These are phyloP conservation scores for Lactarius akahatsu DNA, from an alignment of 768 basidiomycete genomes.

Conservation along the genomic window DNA sequence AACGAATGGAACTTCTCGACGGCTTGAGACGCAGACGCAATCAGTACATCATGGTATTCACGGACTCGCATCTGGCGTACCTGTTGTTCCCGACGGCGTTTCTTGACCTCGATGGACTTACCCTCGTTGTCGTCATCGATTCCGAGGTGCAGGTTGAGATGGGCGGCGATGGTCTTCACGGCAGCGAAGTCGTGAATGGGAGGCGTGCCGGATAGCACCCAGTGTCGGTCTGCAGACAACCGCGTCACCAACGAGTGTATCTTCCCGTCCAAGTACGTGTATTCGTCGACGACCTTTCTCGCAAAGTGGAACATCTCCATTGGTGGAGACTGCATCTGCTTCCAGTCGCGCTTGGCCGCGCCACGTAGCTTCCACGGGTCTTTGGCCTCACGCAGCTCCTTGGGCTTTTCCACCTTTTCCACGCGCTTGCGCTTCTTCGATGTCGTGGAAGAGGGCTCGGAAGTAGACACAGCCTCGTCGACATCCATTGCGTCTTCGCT, in stretches of 20 bases:
- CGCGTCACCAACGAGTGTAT: constrained; percentile 75
- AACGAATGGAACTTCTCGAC: constrained; percentile 96
- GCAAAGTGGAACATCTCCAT: constrained; percentile 92
- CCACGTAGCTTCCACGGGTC: constrained; percentile 78
- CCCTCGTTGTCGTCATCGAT: constrained; percentile 87
- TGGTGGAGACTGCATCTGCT: constrained; percentile 75
- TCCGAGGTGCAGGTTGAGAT: constrained; percentile 88
- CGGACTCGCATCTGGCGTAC: constrained; percentile 41
- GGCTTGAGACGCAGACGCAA: constrained; percentile 45
- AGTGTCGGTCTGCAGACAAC: constrained; percentile 74
- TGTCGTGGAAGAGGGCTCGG: constrained; percentile 39
- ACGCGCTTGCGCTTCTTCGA: constrained; percentile 47
- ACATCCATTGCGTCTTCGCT: constrained; percentile 57
- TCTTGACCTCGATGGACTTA: constrained; percentile 71
- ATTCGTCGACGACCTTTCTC: constrained; percentile 90
- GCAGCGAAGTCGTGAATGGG: constrained; percentile 89
- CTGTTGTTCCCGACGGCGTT: constrained; percentile 82
- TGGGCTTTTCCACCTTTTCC: constrained; percentile 34
- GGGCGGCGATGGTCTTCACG: constrained; percentile 86
- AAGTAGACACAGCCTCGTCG: constrained; percentile 44
- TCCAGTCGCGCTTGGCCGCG: constrained; percentile 71
- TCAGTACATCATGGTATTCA: background rate
- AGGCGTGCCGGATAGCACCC: constrained; percentile 97
- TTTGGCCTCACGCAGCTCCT: constrained; percentile 47
- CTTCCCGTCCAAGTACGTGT: constrained; percentile 86